A percentile compares a stretch with the other conserved stretches of the same genome.
phyloP scores from a whole-genome alignment of 1,284 basidiomycete genomes.

The Pterulicium gracile region DNA sequence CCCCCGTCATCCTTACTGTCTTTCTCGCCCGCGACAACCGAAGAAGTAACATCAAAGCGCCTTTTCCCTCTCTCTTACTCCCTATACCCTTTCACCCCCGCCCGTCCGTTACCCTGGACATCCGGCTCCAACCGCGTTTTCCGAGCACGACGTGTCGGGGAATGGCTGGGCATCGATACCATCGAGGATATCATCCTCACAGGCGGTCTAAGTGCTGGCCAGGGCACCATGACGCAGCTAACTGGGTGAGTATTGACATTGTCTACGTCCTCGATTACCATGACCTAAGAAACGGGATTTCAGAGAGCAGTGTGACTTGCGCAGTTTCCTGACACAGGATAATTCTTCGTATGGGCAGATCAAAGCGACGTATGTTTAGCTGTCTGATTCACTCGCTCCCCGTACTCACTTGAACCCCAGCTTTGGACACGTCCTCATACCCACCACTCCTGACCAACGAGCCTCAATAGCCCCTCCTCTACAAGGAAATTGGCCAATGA shows the following conservation, averaged over 20 bases:
- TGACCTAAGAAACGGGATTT: too few relatives aligned
- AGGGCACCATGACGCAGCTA: constrained; percentile 8
- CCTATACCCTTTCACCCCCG: constrained; percentile 26
- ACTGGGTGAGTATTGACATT: not conserved
- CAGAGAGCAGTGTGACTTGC: not conserved
- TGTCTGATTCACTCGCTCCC: not conserved
- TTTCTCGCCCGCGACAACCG: not conserved
- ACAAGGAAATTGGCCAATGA: not conserved
- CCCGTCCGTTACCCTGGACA: constrained; percentile 23
- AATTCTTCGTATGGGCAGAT: not conserved
- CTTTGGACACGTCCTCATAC: not conserved
- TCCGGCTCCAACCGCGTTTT: constrained; percentile 20
- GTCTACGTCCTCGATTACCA: too few relatives aligned
- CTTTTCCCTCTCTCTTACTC: constrained; percentile 16
- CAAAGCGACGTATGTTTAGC: not conserved
- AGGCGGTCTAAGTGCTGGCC: constrained; percentile 14
- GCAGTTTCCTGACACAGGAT: not conserved
- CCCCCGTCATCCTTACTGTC: not conserved
- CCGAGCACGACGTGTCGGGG: constrained; percentile 24
- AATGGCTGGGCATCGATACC: constrained; percentile 20
- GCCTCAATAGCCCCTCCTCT: not conserved
- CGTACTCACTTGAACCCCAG: not conserved
- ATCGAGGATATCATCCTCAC: constrained; percentile 13
- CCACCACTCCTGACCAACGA: not conserved
- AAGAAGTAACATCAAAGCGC: not conserved